These are phyloP conservation scores for Letharia lupina DNA, from an alignment of 495 filamentous ascomycete genomes.

Conservation along the genomic window DNA sequence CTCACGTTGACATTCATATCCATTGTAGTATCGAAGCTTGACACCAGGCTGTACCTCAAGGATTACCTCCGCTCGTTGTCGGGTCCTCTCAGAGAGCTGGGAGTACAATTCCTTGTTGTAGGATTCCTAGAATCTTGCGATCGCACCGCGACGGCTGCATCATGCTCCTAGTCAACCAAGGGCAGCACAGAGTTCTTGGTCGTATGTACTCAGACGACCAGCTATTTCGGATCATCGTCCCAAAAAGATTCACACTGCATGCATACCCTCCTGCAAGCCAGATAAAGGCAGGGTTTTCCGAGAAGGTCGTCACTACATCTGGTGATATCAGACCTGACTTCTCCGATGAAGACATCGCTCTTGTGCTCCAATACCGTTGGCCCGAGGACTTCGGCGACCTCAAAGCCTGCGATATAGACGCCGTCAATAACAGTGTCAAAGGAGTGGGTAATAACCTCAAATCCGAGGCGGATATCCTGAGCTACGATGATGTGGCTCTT, in stretches of 20 bases:
- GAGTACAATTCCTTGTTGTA: not conserved
- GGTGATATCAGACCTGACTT: constrained; percentile 5
- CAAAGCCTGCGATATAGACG: not conserved
- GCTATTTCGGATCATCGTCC: constrained; percentile 9
- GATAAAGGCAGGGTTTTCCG: not conserved
- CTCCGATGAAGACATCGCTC: not conserved
- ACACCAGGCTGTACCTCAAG: not conserved
- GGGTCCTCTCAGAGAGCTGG: not conserved
- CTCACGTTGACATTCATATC: not conserved
- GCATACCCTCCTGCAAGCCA: not conserved
- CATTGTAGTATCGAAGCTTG: not conserved
- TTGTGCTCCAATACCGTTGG: constrained; percentile 6
- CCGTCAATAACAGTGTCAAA: not conserved
- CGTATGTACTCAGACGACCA: not conserved
- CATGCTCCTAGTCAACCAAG: not conserved
- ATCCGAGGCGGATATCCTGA: not conserved
- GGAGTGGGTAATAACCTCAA: not conserved
- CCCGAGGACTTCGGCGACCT: not conserved
- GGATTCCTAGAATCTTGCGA: not conserved
- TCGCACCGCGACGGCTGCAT: not conserved
- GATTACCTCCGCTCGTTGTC: not conserved
- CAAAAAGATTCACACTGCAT: not conserved
- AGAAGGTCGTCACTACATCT: not conserved
- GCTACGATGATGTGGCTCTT: constrained; percentile 2
- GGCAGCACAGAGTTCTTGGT: not conserved